phyloP scores from a whole-genome alignment of 148 eudicot species.

The Rhododendron kiyosumense region DNA sequence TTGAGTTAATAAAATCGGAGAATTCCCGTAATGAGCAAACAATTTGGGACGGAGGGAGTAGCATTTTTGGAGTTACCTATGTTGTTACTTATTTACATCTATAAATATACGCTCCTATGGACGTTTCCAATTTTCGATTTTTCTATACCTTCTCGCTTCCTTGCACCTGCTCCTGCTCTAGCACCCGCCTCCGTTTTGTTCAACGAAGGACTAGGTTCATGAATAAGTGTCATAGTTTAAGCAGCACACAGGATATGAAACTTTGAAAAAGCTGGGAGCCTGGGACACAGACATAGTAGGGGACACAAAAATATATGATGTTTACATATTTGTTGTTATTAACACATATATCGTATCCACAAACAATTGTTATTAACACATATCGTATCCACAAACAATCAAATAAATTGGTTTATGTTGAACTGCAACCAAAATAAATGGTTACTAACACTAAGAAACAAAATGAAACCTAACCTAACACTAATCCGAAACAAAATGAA shows the following conservation, averaged over 20 bases:
- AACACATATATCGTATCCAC: background rate
- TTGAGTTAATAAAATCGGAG: too few relatives aligned
- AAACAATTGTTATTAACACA: background rate
- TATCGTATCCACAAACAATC: background rate
- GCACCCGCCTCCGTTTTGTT: background rate
- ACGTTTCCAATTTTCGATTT: background rate
- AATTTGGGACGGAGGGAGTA: too few relatives aligned
- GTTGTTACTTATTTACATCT: background rate
- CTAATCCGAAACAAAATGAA: background rate
- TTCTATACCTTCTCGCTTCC: background rate
- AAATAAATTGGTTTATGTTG: background rate
- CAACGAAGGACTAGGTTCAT: background rate
- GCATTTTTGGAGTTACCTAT: background rate
- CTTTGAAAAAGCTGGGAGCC: background rate
- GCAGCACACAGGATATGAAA: background rate
- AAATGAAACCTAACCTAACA: background rate
- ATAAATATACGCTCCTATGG: background rate
- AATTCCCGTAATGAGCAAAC: too few relatives aligned
- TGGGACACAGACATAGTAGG: background rate
- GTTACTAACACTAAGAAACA: background rate
- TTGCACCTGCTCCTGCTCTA: background rate
- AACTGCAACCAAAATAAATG: background rate
- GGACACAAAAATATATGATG: background rate
- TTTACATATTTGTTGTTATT: background rate
- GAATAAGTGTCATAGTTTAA: background rate